Evolutionary conservation across 2,329 filamentous ascomycete species (phyloP), one percentile per base, ranked within the genome.

Genomic region (Pseudogymnoascus sp.): DNA sequence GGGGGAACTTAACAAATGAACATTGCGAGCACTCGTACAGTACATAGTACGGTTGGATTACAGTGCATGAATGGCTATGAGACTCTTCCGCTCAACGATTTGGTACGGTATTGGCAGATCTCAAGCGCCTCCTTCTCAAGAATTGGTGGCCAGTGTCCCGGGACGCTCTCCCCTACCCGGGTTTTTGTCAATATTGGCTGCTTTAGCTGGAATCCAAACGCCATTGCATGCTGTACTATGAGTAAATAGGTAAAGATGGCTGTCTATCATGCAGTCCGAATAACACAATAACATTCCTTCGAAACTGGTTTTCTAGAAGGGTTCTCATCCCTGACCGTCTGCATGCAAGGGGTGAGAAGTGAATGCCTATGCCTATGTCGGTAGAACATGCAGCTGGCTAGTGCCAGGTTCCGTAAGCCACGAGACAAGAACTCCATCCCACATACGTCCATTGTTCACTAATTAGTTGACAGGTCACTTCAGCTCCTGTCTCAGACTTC

Each of bases 251-350:
- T 4, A 55, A 55, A 55, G 28, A 16, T 55, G 49, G 18, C 4
- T 33, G 49, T 33, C 49, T 33, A 55, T 55, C 49, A 55, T 55
- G 49, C 49, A 55, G 49, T 28, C 28, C n/a, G n/a, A n/a, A n/a
- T n/a, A n/a, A n/a, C n/a, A n/a, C n/a, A 14, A 55, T 11, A 33
- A 55, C 5, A 55, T 33, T 33, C 28, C 49, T 55, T 33, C 49
- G n/a, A 55, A 55, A 21, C n/a, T 55, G 28, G n/a, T 16, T 16
- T 55, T 55, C 49, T 33, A 33, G 28, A 55, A 55, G 49, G n/a
- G 23, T 55, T 55, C 49, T 2, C 11, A 55, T 33, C 49, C 49
- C 25, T 33, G 49, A 9, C n/a, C 28, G 16, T 55, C 11, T 33
- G 28, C 28, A 55, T 55, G 49, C 6, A 55, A 55, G 49, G 28